A percentile compares a stretch with the other conserved stretches of the same genome.
Conservation (phyloP, 202 grass and related monocot species). For the Tripidium arundinaceum region DNA sequence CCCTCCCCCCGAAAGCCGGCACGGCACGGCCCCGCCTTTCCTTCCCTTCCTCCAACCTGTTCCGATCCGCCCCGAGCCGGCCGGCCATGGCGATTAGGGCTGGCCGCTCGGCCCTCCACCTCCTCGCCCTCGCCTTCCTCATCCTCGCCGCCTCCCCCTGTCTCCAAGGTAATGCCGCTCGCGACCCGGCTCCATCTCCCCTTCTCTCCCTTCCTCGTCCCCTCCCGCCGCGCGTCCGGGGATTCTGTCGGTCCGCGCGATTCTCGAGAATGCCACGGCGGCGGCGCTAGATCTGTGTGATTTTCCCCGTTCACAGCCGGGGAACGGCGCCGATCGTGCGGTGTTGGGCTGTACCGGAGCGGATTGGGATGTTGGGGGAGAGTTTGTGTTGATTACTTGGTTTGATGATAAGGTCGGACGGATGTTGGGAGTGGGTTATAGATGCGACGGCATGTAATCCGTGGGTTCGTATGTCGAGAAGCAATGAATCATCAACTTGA, state of each 20-base stretch:
- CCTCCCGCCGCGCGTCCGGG: background rate
- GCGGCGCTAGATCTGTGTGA: background rate
- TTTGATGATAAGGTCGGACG: background rate
- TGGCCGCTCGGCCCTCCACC: slow-evolving; percentile 9
- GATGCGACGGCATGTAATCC: background rate
- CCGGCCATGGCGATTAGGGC: slow-evolving; percentile 39
- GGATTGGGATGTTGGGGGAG: background rate
- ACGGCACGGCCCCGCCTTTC: background rate
- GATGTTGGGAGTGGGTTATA: background rate
- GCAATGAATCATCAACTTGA: background rate
- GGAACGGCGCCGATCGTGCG: background rate
- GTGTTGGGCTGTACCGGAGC: background rate
- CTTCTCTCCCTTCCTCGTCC: background rate
- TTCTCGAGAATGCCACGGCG: background rate
- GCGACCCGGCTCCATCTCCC: background rate
- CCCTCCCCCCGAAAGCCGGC: background rate
- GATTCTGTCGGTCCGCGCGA: background rate
- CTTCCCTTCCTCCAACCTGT: background rate
- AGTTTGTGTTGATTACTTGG: background rate
- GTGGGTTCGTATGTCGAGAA: background rate
- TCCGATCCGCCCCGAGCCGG: slow-evolving; percentile 27
- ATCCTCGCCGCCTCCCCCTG: background rate
- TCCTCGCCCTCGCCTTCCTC: slow-evolving; percentile 6
- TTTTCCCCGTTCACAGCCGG: background rate
- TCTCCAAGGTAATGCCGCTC: slow-evolving; percentile 22